These are phyloP conservation scores for Pseudopyricularia javanii DNA, from an alignment of 2,329 filamentous ascomycete genomes.

Conservation along the genomic window DNA sequence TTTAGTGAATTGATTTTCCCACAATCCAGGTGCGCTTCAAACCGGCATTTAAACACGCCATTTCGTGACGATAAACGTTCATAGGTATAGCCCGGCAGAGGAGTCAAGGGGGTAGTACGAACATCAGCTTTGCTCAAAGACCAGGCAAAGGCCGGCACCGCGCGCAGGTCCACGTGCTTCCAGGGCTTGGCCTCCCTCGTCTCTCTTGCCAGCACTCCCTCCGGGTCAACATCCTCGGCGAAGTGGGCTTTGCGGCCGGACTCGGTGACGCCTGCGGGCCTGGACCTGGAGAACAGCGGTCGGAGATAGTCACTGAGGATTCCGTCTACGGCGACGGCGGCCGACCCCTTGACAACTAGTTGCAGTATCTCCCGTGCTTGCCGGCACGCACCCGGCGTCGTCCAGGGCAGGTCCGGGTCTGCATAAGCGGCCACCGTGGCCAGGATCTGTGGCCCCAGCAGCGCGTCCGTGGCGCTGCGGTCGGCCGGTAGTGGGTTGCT, in stretches of 20 bases:
- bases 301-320: slow-evolving; percentile 53
- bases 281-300: slow-evolving; percentile 50
- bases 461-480: background rate
- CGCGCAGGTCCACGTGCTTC: slow-evolving; percentile 41
- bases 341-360: background rate
- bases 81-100: too few species aligned
- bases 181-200: slow-evolving; percentile 40
- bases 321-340: slow-evolving; percentile 19
- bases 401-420: slow-evolving; percentile 12
- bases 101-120: slow-evolving; percentile 13
- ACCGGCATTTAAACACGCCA: too few species aligned
- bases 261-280: slow-evolving; percentile 38
- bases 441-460: slow-evolving; percentile 12
- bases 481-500: background rate
- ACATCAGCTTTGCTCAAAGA: slow-evolving; percentile 38
- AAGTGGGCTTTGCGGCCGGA: slow-evolving; percentile 42
- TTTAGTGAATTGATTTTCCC: background rate
- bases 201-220: slow-evolving; percentile 20
- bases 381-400: slow-evolving; percentile 16
- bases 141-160: slow-evolving; percentile 50
- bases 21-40: background rate
- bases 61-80: too few species aligned
- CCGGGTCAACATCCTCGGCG: slow-evolving; percentile 22
- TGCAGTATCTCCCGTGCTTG: slow-evolving; percentile 20
- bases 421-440: slow-evolving; percentile 20